Percentiles rank a stretch among this genome's conserved stretches.
Conservation (phyloP, 805 yeast species). For the Wickerhamomyces ciferrii region DNA sequence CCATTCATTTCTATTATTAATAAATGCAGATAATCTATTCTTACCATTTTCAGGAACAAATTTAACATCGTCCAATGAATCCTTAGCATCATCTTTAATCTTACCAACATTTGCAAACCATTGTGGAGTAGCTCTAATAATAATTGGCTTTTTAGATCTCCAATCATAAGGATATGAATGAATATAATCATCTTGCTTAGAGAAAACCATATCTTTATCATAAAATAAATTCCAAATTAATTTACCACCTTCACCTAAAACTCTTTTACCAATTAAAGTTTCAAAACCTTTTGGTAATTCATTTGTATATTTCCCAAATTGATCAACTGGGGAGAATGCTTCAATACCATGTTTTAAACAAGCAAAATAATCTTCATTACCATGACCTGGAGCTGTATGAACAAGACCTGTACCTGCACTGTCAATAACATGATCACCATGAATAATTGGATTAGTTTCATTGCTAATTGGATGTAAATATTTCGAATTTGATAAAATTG, state of each 20-base stretch:
- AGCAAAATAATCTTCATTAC: slow-evolving; percentile 82
- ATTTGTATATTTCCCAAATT: slow-evolving; percentile 57
- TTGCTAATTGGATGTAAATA: slow-evolving; percentile 56
- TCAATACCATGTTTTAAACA: slow-evolving; percentile 53
- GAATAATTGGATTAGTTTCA: slow-evolving; percentile 53
- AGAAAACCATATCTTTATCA: slow-evolving; percentile 38
- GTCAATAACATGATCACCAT: slow-evolving; percentile 78
- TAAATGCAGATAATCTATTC: slow-evolving; percentile 66
- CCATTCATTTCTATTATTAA: slow-evolving; percentile 85
- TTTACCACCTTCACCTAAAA: slow-evolving; percentile 53
- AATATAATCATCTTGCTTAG: slow-evolving; percentile 42
- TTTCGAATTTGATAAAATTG: slow-evolving; percentile 28
- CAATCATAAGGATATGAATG: slow-evolving; percentile 97
- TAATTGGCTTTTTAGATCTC: slow-evolving; percentile 94
- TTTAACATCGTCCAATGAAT: slow-evolving; percentile 54
- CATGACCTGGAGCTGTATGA: slow-evolving; percentile 98
- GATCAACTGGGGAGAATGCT: slow-evolving; percentile 76
- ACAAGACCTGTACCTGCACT: slow-evolving; percentile 92
- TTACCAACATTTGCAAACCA: slow-evolving; percentile 88
- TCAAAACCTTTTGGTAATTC: slow-evolving; percentile 45
- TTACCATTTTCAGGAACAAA: slow-evolving; percentile 74
- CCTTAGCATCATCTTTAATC: slow-evolving; percentile 58
- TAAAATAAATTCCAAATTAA: slow-evolving; percentile 39
- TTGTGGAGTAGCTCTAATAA: slow-evolving; percentile 92
- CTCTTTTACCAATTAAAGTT: slow-evolving; percentile 49